These are phyloP conservation scores for Plasmodium coatneyi DNA, from an alignment of 169 alveolate species.

Conservation along the genomic window DNA sequence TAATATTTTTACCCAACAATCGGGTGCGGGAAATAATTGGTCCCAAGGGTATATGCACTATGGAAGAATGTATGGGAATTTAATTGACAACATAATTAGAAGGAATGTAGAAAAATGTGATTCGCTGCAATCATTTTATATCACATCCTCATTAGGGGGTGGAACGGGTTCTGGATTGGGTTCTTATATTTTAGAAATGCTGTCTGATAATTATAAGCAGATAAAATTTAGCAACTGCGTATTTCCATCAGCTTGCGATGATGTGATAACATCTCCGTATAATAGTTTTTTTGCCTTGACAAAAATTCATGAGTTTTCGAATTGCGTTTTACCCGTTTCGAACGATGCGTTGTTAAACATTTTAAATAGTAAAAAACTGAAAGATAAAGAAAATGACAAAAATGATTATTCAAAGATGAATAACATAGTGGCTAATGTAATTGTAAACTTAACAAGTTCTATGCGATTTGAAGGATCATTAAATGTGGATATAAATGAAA, in stretches of 20 bases:
- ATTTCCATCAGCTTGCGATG: conserved; percentile 93
- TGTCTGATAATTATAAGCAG: conserved; percentile 91
- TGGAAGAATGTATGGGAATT: conserved; percentile 91
- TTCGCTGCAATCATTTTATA: conserved; percentile 95
- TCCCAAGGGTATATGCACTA: conserved; percentile 90
- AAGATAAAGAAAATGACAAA: conserved; percentile 51
- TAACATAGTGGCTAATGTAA: conserved; percentile 73
- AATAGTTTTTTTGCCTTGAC: conserved; percentile 91
- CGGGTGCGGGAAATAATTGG: conserved; percentile 99
- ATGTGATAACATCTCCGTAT: conserved; percentile 94
- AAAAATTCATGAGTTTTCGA: conserved; percentile 91
- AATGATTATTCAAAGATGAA: conserved; percentile 74
- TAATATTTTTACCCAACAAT: conserved; percentile 94
- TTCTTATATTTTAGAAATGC: conserved; percentile 90
- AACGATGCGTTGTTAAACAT: conserved; percentile 85
- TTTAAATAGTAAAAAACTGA: conserved; percentile 64
- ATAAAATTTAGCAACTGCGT: conserved; percentile 91
- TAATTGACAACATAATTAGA: conserved; percentile 90
- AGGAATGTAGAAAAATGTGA: conserved; percentile 93
- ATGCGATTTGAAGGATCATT: conserved; percentile 96
- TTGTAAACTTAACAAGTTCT: conserved; percentile 90
- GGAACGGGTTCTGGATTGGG: conserved; percentile 99
- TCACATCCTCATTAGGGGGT: conserved; percentile 97
- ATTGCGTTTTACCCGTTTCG: conserved; percentile 93
- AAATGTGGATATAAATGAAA: conserved; percentile 95